phyloP scores from a whole-genome alignment of 495 filamentous ascomycete species.

The Aspergillus kassunensis region DNA sequence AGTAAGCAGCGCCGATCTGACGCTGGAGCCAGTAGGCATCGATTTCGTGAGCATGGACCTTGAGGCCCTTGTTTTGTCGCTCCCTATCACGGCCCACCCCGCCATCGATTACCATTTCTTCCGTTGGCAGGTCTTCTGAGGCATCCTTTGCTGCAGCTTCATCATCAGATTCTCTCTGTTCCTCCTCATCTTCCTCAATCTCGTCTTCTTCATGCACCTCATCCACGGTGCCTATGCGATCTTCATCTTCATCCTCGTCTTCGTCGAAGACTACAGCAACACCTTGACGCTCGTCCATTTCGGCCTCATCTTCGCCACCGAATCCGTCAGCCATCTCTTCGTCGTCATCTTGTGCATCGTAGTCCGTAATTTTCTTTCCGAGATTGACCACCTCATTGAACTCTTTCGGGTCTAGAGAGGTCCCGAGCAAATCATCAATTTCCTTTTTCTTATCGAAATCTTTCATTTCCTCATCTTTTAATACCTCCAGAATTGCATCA shows the following conservation, averaged over 20 bases:
- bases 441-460: constrained; percentile 99
- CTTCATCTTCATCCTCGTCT: constrained; percentile 88
- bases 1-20: constrained; percentile 81
- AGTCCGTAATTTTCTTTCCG: constrained; percentile 98
- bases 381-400: constrained; percentile 97
- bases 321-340: constrained; percentile 73
- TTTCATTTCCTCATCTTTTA: constrained; percentile 95
- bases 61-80: constrained; percentile 50
- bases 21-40: constrained; percentile 97
- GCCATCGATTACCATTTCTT: constrained; percentile 81
- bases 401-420: constrained; percentile 76
- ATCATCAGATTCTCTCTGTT: constrained; percentile 49
- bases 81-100: constrained; percentile 38
- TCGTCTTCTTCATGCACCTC: constrained; percentile 77
- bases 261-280: constrained; percentile 97
- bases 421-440: constrained; percentile 86
- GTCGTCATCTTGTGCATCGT: constrained; percentile 94
- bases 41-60: constrained; percentile 77
- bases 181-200: constrained; percentile 64
- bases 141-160: constrained; percentile 46
- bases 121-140: constrained; percentile 44
- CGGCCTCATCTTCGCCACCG: constrained; percentile 57
- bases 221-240: constrained; percentile 65
- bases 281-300: constrained; percentile 90
- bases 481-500: constrained; percentile 82